Conservation (phyloP, 202 grass and related monocot species). For the Bolboschoenoplectus hybrid region DNA sequence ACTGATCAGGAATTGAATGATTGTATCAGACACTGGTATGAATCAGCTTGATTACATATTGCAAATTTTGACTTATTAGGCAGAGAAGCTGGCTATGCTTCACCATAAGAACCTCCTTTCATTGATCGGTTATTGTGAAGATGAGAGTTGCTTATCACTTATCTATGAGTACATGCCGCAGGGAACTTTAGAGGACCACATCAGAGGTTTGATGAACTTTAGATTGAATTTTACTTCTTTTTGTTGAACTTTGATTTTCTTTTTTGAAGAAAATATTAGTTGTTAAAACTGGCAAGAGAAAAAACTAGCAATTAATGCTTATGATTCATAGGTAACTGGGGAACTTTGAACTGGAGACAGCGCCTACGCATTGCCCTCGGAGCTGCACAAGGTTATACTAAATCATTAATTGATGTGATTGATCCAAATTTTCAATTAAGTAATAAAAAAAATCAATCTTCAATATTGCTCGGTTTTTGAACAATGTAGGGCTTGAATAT, state of each 20-base stretch:
- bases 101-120: slow-evolving; percentile 71
- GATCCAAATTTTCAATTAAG: background rate
- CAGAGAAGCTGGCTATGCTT: slow-evolving; percentile 54
- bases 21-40: too few relatives aligned
- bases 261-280: too few relatives aligned
- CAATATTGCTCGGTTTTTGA: background rate
- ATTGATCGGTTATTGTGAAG: slow-evolving; percentile 61
- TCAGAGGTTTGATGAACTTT: slow-evolving; percentile 46
- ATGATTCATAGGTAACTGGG: background rate
- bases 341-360: slow-evolving; percentile 48
- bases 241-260: too few relatives aligned
- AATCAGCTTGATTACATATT: too few relatives aligned
- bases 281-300: too few relatives aligned
- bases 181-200: slow-evolving; percentile 52
- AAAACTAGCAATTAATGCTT: too few relatives aligned
- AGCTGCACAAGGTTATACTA: slow-evolving; percentile 37
- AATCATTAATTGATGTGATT: background rate
- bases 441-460: background rate
- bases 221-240: too few relatives aligned
- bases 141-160: slow-evolving; percentile 50
- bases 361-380: slow-evolving; percentile 56
- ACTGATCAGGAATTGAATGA: too few relatives aligned
- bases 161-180: slow-evolving; percentile 63
- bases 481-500: slow-evolving; percentile 40
- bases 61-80: slow-evolving; percentile 27